These are phyloP conservation scores for Clarireedia homoeocarpa DNA, from an alignment of 2,329 filamentous ascomycete genomes.

Conservation along the genomic window DNA sequence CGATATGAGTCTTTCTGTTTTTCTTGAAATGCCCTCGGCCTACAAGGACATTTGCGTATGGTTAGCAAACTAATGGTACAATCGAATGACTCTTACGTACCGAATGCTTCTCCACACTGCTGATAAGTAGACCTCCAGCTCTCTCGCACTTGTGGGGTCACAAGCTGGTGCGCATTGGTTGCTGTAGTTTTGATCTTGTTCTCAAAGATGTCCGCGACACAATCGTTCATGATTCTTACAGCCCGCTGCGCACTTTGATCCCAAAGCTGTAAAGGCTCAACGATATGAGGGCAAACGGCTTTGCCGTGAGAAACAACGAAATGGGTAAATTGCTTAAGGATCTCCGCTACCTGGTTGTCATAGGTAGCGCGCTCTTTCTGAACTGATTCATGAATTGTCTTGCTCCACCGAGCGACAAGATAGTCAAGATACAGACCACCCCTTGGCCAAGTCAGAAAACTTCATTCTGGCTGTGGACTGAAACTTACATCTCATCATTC, in stretches of 20 bases:
- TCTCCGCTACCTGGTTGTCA: not conserved
- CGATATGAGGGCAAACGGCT: not conserved
- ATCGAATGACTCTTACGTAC: not conserved
- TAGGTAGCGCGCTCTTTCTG: not conserved
- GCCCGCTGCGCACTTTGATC: not conserved
- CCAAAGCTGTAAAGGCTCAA: not conserved
- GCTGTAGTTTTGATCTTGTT: not conserved
- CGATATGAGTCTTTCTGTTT: constrained; percentile 11
- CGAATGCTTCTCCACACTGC: constrained; percentile 8
- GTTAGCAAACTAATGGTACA: not conserved
- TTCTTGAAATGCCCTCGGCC: constrained; percentile 11
- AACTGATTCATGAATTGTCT: not conserved
- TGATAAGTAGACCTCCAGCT: not conserved
- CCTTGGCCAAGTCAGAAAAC: not conserved
- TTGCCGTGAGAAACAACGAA: not conserved
- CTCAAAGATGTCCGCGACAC: not conserved
- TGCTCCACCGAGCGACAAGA: not conserved
- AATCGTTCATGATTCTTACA: not conserved
- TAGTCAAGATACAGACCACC: not conserved
- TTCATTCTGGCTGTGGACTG: not conserved
- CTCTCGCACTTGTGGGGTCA: not conserved
- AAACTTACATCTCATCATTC: constrained; percentile 18
- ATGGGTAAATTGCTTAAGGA: not conserved
- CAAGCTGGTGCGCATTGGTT: not conserved
- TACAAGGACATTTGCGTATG: not conserved